Conservation (phyloP, 2,329 filamentous ascomycete genomes). For the Aspergillus costaricaensis region DNA sequence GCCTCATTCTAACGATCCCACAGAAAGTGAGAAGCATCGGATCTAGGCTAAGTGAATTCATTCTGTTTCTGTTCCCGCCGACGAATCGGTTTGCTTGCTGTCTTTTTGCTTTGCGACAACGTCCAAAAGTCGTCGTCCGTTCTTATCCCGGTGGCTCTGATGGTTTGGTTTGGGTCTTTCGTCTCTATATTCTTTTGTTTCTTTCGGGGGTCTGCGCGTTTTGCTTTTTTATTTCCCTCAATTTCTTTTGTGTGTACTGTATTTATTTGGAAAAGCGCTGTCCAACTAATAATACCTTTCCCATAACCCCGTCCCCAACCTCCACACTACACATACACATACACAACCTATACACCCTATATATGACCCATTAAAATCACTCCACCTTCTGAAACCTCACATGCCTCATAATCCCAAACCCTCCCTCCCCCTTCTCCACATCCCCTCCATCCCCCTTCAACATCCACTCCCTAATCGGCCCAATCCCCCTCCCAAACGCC, state of each 20-base stretch:
- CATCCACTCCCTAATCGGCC: constrained; percentile 44
- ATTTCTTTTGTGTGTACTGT: constrained; percentile 36
- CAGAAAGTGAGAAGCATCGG: constrained; percentile 77
- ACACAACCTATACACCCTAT: too few relatives aligned
- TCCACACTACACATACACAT: too few relatives aligned
- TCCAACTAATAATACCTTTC: constrained; percentile 9
- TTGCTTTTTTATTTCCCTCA: not conserved
- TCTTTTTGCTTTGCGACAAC: constrained; percentile 10
- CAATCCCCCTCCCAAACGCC: constrained; percentile 47
- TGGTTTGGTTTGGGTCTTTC: constrained; percentile 21
- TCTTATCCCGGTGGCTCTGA: constrained; percentile 19
- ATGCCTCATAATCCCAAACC: constrained; percentile 40
- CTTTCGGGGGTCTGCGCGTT: constrained; percentile 18
- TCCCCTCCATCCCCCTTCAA: constrained; percentile 40
- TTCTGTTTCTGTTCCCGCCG: constrained; percentile 16
- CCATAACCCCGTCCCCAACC: not conserved
- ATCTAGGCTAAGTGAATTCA: constrained; percentile 48
- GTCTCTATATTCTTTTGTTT: constrained; percentile 4
- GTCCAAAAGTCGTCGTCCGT: constrained; percentile 14
- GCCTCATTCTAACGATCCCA: constrained; percentile 13
- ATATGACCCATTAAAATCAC: not conserved
- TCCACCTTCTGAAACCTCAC: not conserved
- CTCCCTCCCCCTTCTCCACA: constrained; percentile 45
- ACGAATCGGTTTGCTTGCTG: constrained; percentile 27
- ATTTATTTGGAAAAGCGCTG: constrained; percentile 30